Percentiles rank a stretch among this genome's conserved stretches.
phyloP scores from a whole-genome alignment of 2,329 filamentous ascomycete genomes.

The Colletotrichum somersetense region DNA sequence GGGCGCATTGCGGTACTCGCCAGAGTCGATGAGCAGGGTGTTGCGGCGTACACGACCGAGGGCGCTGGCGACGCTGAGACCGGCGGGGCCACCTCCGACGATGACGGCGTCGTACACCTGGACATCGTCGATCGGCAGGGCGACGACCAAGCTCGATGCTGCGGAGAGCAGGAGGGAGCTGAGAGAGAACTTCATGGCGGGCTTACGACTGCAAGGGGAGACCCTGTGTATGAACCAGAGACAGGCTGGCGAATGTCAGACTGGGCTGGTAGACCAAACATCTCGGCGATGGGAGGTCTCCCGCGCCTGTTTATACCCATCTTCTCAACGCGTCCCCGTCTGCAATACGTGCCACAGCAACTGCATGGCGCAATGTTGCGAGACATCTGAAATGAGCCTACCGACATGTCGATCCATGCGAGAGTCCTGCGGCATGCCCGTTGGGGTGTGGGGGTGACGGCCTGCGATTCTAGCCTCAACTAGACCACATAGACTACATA shows the following conservation, averaged over 20 bases:
- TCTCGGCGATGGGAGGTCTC: background rate
- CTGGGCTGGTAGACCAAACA: background rate
- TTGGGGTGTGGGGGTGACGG: constrained; percentile 20
- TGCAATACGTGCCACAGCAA: constrained; percentile 20
- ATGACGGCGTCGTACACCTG: constrained; percentile 66
- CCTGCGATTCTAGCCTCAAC: constrained; percentile 24
- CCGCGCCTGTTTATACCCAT: constrained; percentile 3
- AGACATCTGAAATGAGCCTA: constrained; percentile 23
- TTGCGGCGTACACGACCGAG: constrained; percentile 70
- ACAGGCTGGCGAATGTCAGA: background rate
- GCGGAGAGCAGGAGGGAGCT: constrained; percentile 25
- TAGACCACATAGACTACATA: background rate
- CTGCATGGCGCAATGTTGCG: constrained; percentile 29
- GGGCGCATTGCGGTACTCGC: constrained; percentile 67
- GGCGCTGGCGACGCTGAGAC: constrained; percentile 66
- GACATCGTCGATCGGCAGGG: constrained; percentile 22
- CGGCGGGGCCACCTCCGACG: constrained; percentile 69
- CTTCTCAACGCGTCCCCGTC: background rate
- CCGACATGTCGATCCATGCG: background rate
- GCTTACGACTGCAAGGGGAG: background rate
- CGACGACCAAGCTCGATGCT: constrained; percentile 8
- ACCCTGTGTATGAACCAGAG: constrained; percentile 8
- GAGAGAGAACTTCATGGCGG: constrained; percentile 20
- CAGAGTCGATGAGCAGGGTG: constrained; percentile 69
- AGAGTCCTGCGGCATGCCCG: constrained; percentile 29